phyloP scores from a whole-genome alignment of 495 filamentous ascomycete species.

The Penicillium samsonianum region DNA sequence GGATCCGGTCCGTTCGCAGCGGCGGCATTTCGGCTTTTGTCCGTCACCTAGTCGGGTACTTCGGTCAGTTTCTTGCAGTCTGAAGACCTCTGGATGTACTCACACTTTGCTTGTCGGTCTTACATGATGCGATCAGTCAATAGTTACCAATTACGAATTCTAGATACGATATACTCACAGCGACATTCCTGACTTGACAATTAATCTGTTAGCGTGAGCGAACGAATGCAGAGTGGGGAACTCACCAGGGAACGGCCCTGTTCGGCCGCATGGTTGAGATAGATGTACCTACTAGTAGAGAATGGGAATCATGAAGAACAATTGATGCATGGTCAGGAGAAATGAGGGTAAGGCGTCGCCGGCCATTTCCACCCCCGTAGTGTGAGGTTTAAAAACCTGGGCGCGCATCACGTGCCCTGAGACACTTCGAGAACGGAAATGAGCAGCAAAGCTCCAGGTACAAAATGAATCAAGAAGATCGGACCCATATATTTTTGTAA shows the following conservation, averaged over 20 bases:
- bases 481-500: no score
- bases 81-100: constrained; percentile 6
- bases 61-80: not conserved
- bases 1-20: constrained; percentile 20
- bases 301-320: constrained; percentile 8
- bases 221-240: constrained; percentile 8
- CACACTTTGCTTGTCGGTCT: constrained; percentile 26
- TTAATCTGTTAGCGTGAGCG: constrained; percentile 13
- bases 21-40: constrained; percentile 22
- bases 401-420: not conserved
- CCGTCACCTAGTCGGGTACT: constrained; percentile 20
- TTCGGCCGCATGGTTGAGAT: constrained; percentile 17
- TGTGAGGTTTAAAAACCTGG: constrained; percentile 21
- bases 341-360: constrained; percentile 18
- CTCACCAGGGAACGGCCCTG: constrained; percentile 25
- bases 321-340: not conserved
- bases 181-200: constrained; percentile 24
- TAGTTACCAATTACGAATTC: not conserved
- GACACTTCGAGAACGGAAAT: not conserved
- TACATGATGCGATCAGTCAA: constrained; percentile 4
- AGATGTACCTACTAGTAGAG: constrained; percentile 2
- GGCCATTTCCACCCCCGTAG: constrained; percentile 20
- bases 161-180: constrained; percentile 12
- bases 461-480: no score
- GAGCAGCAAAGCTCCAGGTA: not conserved